phyloP scores from a whole-genome alignment of 345 rosid species.

The Corchorus olitorius region DNA sequence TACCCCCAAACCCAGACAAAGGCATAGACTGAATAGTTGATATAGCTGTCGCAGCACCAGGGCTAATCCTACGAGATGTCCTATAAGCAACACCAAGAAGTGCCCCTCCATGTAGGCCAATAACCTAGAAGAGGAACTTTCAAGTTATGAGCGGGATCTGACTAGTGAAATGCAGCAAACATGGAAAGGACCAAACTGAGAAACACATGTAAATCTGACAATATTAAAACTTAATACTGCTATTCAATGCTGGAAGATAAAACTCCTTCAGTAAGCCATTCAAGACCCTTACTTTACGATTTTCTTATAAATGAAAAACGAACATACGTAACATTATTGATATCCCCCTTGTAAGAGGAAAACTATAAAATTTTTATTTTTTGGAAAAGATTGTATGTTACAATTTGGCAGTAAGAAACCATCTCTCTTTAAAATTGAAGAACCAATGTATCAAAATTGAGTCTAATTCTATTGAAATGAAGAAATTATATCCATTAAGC shows the following conservation, averaged over 20 bases:
- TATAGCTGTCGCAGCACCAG: constrained; percentile 89
- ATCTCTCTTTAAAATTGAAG: not conserved
- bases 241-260: not conserved
- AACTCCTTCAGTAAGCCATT: not conserved
- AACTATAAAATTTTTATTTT: not conserved
- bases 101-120: constrained; percentile 97
- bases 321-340: not conserved
- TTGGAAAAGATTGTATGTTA: not conserved
- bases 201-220: constrained; percentile 8
- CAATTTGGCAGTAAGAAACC: not conserved
- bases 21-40: constrained; percentile 98
- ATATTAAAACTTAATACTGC: not conserved
- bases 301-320: not conserved
- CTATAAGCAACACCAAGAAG: constrained; percentile 95
- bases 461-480: constrained; percentile 4
- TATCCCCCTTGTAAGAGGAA: not conserved
- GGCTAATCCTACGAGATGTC: constrained; percentile 85
- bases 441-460: constrained; percentile 11
- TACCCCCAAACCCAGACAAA: constrained; percentile 90
- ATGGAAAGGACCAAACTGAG: not conserved
- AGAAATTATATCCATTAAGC: constrained; percentile 15
- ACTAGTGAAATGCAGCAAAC: constrained; percentile 1
- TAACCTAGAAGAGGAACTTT: constrained; percentile 51
- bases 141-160: constrained; percentile 18
- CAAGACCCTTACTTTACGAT: not conserved